phyloP scores from a whole-genome alignment of 768 basidiomycete species.

The Sarcomyxa edulis region DNA sequence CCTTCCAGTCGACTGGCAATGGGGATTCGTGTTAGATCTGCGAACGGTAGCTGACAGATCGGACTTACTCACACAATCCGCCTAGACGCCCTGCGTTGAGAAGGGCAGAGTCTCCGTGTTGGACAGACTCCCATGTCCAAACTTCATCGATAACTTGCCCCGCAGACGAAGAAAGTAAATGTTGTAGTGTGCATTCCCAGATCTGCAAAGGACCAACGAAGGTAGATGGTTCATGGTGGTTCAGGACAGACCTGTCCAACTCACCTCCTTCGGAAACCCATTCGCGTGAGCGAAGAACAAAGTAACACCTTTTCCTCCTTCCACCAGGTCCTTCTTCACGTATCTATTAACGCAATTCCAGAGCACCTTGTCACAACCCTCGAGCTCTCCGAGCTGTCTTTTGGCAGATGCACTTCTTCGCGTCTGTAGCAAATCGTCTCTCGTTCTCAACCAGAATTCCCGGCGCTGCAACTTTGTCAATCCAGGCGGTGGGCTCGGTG shows the following conservation, averaged over 20 bases:
- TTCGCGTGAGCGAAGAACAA: conserved; percentile 81
- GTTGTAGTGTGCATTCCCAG: conserved; percentile 66
- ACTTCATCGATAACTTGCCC: conserved; percentile 49
- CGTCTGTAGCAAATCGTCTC: conserved; percentile 19
- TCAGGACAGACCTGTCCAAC: conserved; percentile 10
- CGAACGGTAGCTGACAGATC: conserved; percentile 3
- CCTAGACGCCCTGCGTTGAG: conserved; percentile 57
- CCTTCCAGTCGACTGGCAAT: conserved; percentile 66
- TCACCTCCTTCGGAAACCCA: conserved; percentile 83
- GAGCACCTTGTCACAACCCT: conserved; percentile 38
- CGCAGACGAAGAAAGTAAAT: conserved; percentile 39
- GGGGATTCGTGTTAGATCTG: not conserved
- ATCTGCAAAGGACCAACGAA: conserved; percentile 49
- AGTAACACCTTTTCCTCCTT: conserved; percentile 45
- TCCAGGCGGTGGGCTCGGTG: conserved; percentile 19
- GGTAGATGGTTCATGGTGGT: not conserved
- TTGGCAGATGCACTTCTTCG: conserved; percentile 23
- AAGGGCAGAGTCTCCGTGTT: conserved; percentile 81
- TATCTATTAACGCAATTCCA: conserved; percentile 78
- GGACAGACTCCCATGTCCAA: conserved; percentile 80
- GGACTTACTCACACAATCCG: conserved; percentile 45
- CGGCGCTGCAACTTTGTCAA: conserved; percentile 33
- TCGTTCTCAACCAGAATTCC: conserved; percentile 17
- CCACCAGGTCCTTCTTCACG: conserved; percentile 29
- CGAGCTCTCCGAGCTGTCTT: conserved; percentile 7